Conservation (phyloP, 805 yeast species). For the Metschnikowia rubicola region DNA sequence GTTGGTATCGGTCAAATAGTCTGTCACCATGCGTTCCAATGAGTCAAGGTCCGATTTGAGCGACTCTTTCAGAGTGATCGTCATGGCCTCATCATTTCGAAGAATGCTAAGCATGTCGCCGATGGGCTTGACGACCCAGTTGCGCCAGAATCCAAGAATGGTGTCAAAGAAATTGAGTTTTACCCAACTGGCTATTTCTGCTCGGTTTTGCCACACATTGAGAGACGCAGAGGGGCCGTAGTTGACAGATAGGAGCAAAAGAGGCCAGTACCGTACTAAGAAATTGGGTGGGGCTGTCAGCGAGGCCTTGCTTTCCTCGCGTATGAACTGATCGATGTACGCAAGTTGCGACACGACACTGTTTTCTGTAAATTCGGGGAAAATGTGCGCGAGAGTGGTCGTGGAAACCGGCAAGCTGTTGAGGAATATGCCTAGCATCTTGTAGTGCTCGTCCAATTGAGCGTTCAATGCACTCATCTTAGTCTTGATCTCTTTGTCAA, state of each 20-base stretch:
- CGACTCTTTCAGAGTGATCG: slow-evolving; percentile 77
- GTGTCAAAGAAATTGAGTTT: slow-evolving; percentile 62
- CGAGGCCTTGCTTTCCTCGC: not conserved
- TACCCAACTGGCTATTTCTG: slow-evolving; percentile 54
- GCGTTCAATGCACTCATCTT: slow-evolving; percentile 20
- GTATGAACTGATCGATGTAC: slow-evolving; percentile 4
- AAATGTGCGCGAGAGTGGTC: slow-evolving; percentile 3
- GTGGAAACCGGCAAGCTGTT: slow-evolving; percentile 15
- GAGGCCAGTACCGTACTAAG: slow-evolving; percentile 61
- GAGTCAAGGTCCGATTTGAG: slow-evolving; percentile 75
- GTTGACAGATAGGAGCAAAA: slow-evolving; percentile 34
- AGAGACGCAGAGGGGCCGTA: slow-evolving; percentile 53
- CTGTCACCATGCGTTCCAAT: slow-evolving; percentile 82
- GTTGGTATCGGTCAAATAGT: slow-evolving; percentile 46
- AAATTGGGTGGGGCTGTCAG: slow-evolving; percentile 14
- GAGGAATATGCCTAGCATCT: slow-evolving; percentile 24
- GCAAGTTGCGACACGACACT: slow-evolving; percentile 3
- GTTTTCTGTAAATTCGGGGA: not conserved
- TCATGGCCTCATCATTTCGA: slow-evolving; percentile 75
- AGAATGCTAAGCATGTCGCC: slow-evolving; percentile 70
- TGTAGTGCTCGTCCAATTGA: slow-evolving; percentile 24
- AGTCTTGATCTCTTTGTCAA: slow-evolving; percentile 26
- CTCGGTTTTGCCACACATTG: slow-evolving; percentile 48
- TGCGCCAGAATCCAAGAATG: slow-evolving; percentile 58
- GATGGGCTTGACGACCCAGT: slow-evolving; percentile 83